Percentiles rank a stretch among this genome's conserved stretches.
Evolutionary conservation across 441 rosid genomes (phyloP).

Genomic region (Eruca vesicaria): DNA sequence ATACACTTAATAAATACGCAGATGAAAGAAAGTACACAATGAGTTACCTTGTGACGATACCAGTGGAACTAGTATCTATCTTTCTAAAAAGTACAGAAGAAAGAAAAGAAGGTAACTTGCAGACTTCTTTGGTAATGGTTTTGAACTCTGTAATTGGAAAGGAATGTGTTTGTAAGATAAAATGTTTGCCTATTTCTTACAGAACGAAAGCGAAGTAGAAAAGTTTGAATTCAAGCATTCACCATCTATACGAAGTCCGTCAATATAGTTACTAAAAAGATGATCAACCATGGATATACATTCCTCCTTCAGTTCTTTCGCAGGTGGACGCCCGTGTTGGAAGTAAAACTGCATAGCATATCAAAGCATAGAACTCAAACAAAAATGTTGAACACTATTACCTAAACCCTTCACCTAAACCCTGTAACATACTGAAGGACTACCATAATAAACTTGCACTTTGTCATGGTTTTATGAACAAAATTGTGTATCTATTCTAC

Average conservation of each 20-base stretch:
- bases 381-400: not conserved
- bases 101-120: slow-evolving; percentile 67
- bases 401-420: slow-evolving; percentile 1
- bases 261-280: slow-evolving; percentile 44
- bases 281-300: slow-evolving; percentile 46
- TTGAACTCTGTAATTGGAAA: slow-evolving; percentile 54
- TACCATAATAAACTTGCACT: not conserved
- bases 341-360: slow-evolving; percentile 56
- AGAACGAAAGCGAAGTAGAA: not conserved
- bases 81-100: slow-evolving; percentile 55
- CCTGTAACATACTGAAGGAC: not conserved
- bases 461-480: not conserved
- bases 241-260: slow-evolving; percentile 58
- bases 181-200: not conserved
- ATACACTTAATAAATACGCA: not conserved
- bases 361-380: not conserved
- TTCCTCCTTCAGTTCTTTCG: slow-evolving; percentile 53
- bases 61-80: slow-evolving; percentile 47
- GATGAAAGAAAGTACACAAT: slow-evolving; percentile 1
- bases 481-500: not conserved
- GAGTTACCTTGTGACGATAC: slow-evolving; percentile 55
- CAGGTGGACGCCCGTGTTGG: slow-evolving; percentile 58
- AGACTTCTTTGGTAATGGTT: slow-evolving; percentile 55
- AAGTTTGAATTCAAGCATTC: slow-evolving; percentile 19
- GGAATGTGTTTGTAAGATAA: slow-evolving; percentile 11